phyloP scores from a whole-genome alignment of 805 yeast genomes.

The Geotrichum ghanense region DNA sequence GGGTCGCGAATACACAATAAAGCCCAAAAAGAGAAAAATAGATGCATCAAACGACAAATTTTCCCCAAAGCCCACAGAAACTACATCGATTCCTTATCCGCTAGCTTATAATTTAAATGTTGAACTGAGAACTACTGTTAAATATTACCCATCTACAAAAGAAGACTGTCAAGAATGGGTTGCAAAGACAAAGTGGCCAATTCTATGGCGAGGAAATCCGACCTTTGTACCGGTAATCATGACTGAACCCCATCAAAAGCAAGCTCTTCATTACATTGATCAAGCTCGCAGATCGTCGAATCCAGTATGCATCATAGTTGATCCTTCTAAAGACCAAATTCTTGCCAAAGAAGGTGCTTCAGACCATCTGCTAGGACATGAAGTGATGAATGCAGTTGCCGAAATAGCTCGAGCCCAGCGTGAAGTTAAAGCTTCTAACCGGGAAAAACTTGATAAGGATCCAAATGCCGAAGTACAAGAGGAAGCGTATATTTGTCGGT shows the following conservation, averaged over 20 bases:
- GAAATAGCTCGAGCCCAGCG: conserved; percentile 48
- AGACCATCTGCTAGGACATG: conserved; percentile 52
- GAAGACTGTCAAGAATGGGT: conserved; percentile 63
- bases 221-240: conserved; percentile 16
- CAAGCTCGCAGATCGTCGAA: conserved; percentile 23
- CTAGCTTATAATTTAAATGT: conserved; percentile 3
- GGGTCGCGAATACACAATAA: not conserved
- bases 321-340: conserved; percentile 35
- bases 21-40: conserved; percentile 24
- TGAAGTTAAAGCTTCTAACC: conserved; percentile 23
- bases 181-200: conserved; percentile 57
- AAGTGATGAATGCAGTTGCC: conserved; percentile 62
- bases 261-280: conserved; percentile 8
- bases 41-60: not conserved
- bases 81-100: conserved; percentile 3
- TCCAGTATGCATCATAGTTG: conserved; percentile 51
- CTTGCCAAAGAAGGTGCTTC: conserved; percentile 22
- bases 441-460: not conserved
- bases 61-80: conserved; percentile 8
- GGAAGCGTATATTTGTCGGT: conserved; percentile 55
- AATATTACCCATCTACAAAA: conserved; percentile 55
- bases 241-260: conserved; percentile 29
- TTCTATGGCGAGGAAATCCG: conserved; percentile 91
- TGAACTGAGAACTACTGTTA: conserved; percentile 36
- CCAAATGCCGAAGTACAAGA: conserved; percentile 6